Percentiles rank a stretch among this genome's conserved stretches.
phyloP scores from a whole-genome alignment of 257 asterid genomes.

The Plantago major region DNA sequence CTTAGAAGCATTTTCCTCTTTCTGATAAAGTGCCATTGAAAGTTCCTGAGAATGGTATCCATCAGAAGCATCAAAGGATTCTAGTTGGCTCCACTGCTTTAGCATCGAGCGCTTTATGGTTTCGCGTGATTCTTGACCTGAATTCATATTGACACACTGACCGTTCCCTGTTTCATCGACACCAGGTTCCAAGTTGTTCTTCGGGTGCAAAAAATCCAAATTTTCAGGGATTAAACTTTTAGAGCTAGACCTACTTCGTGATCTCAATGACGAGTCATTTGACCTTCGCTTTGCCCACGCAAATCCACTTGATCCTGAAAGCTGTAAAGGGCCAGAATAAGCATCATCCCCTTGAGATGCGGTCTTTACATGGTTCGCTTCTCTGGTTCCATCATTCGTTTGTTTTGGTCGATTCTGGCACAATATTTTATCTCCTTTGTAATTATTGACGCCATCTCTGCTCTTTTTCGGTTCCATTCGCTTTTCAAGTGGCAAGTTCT shows the following conservation, averaged over 20 bases:
- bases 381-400: conserved; percentile 31
- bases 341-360: conserved; percentile 85
- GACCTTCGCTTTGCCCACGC: conserved; percentile 84
- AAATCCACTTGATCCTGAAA: conserved; percentile 88
- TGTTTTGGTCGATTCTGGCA: conserved; percentile 47
- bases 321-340: conserved; percentile 76
- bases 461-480: conserved; percentile 38
- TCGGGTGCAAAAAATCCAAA: conserved; percentile 45
- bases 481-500: conserved; percentile 55
- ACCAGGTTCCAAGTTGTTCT: conserved; percentile 47
- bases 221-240: conserved; percentile 82
- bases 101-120: conserved; percentile 39
- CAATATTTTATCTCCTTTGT: conserved; percentile 35
- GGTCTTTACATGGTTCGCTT: conserved; percentile 62
- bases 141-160: conserved; percentile 28
- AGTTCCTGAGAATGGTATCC: conserved; percentile 87
- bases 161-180: conserved; percentile 42
- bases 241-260: conserved; percentile 78
- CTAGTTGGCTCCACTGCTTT: conserved; percentile 72
- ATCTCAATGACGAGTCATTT: conserved; percentile 60
- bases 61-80: conserved; percentile 71
- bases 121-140: conserved; percentile 44
- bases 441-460: conserved; percentile 23
- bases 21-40: conserved; percentile 57
- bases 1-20: conserved; percentile 60